Base-by-base conservation (phyloP, 202 grass and related monocot genomes). In the Digitaria exilis region DNA sequence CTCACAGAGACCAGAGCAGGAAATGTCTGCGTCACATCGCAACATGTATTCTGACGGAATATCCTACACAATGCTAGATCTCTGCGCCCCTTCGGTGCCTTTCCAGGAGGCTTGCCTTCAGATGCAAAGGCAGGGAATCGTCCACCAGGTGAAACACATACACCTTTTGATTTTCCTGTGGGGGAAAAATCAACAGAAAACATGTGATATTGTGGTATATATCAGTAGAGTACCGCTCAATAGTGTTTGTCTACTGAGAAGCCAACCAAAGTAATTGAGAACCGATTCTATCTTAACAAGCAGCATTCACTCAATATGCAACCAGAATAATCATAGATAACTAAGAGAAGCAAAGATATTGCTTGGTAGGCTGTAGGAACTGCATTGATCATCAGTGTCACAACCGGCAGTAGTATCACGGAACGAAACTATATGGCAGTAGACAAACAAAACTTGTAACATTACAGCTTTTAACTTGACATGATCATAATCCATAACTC, bases 1-100 rank as follows among this genome's bases (percentile, higher is more conserved):
- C 96, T 87, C 72, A 98, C 75, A 32, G 89, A 84, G 76, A 96
- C 28, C 14, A 88, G 92, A 37, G 91, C 92, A 63, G 87, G 88
- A 79, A 92, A 94, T 49, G 91, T 98, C 76, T 96, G 96, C 0
- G 89, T 74, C 44, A 94, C 88, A 43, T 98, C 96, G 7, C 96
- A 98, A 43, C 96, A 98, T 42, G 96, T 98, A 28, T 77, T 98
- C 45, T 98, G 89, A 45, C 83, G 88, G 76, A 98, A 98, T 77
- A 96, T 75, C 78, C 96, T 95, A 78, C 96, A 96, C 9, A 92
- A 71, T 48, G 89, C 88, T 54, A 96, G 79, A 83, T 98, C 90
- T 78, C 85, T 91, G 28, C 69, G 82, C 73, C 90, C 95, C 62
- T 91, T 93, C 9, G 88, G 57, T 62, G 76, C 80, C 90, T 66